Evolutionary conservation across 2,329 filamentous ascomycete genomes (phyloP).

Genomic region (Arthroderma uncinatum): DNA sequence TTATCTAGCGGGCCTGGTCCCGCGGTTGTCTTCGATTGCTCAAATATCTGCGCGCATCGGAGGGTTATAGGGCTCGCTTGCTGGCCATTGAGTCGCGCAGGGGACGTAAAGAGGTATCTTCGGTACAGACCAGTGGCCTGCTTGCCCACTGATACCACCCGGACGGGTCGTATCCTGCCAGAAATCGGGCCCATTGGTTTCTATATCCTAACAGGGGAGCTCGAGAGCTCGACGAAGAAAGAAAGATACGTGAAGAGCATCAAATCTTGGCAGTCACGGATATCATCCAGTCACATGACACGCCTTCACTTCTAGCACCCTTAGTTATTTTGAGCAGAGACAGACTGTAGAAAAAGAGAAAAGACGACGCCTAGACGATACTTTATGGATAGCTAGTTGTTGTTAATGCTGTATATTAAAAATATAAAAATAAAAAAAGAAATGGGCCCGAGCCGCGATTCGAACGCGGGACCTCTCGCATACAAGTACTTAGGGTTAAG

Average conservation of each 20-base stretch:
- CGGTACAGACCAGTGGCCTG: conserved; percentile 30
- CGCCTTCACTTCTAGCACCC: no score
- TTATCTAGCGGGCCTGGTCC: conserved; percentile 25
- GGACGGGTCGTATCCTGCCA: background rate
- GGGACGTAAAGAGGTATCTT: conserved; percentile 29
- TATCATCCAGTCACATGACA: background rate
- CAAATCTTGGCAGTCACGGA: background rate
- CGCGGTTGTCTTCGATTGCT: conserved; percentile 19
- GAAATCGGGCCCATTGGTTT: background rate
- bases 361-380: no score
- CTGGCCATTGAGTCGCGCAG: conserved; percentile 23
- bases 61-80: conserved; percentile 17
- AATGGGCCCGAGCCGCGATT: conserved; percentile 7
- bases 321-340: no score
- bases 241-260: background rate
- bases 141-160: background rate
- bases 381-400: no score
- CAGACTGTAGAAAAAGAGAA: background rate
- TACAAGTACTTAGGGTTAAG: conserved; percentile 6
- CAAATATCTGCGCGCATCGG: conserved; percentile 32
- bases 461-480: conserved; percentile 8
- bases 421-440: background rate
- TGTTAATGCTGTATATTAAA: no score
- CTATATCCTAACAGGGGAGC: background rate
- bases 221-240: background rate